Percentiles rank a stretch among this genome's conserved stretches.
phyloP scores from a whole-genome alignment of 805 yeast species.

The Barnettozyma wickerhamii region DNA sequence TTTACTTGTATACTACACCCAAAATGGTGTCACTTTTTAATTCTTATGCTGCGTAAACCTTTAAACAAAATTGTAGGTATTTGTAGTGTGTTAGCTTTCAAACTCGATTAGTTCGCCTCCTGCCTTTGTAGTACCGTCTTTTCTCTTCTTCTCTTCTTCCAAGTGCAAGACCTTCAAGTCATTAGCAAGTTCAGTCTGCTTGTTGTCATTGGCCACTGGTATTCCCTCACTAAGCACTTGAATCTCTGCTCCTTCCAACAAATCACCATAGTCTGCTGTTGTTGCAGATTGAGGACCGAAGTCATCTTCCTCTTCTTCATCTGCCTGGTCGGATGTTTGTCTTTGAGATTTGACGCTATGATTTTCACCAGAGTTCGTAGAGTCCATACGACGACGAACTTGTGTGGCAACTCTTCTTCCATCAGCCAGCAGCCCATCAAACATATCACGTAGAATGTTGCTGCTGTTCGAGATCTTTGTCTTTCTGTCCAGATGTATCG shows the following conservation, averaged over 20 bases:
- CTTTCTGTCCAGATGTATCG: conserved; percentile 61
- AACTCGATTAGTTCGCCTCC: conserved; percentile 39
- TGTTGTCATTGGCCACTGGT: conserved; percentile 16
- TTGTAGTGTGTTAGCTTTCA: conserved; percentile 29
- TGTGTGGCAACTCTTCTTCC: conserved; percentile 89
- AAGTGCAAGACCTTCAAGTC: conserved; percentile 29
- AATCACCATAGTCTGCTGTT: conserved; percentile 36
- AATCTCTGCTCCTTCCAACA: conserved; percentile 46
- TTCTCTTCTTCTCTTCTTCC: conserved; percentile 12
- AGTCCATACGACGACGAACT: conserved; percentile 84
- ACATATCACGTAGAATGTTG: conserved; percentile 74
- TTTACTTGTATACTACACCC: not conserved
- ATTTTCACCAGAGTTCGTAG: conserved; percentile 25
- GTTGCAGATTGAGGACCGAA: conserved; percentile 38
- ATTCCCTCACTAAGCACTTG: conserved; percentile 35
- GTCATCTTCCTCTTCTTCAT: conserved; percentile 44
- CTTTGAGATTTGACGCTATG: conserved; percentile 10
- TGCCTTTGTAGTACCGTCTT: conserved; percentile 8
- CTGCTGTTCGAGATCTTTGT: conserved; percentile 40
- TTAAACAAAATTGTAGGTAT: no score
- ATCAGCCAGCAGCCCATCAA: conserved; percentile 87
- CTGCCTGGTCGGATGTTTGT: conserved; percentile 9
- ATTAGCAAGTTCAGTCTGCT: conserved; percentile 14
- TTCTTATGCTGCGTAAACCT: no score
- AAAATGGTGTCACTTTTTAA: not conserved